Evolutionary conservation across 345 rosid species (phyloP), one percentile per base, ranked within the genome.

Genomic region (Eucalyptus pauciflora): DNA sequence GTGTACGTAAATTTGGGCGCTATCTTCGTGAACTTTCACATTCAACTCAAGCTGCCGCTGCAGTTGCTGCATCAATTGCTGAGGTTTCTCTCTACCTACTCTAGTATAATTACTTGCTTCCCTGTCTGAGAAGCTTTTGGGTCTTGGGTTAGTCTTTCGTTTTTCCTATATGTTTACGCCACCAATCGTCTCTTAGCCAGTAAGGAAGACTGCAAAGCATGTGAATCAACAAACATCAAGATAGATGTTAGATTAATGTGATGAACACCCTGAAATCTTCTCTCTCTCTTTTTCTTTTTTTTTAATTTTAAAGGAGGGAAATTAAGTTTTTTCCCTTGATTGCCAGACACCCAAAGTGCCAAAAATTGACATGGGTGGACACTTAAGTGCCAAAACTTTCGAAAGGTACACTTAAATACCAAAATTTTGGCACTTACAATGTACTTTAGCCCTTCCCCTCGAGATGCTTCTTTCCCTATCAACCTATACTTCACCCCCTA

Each of bases 31-130:
- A 97, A 88, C 98, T 96, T 91, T 97, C 99, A 41, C 97, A 97
- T 92, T 90, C 89, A 89, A 97, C 98, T 89, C 99, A 97, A 95
- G 97, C 99, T 87, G 99, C 99, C 79, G 99, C 99, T 90, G 99
- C 99, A 41, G 94, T 92, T 87, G 96, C 99, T 91, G 96, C 98
- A 58, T 96, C 99, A 33, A 96, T 97, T 90, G 99, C 99, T 50
- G 99, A 97, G 99, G 99, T 97, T 87, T 46, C 90, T 88, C 15
- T 29, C 49, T 64, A 76, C 62, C 48, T 64, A 25, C 50, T 37
- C 85, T 22, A 31, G 45, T 22, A 20, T 54, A 69, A 85, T 15
- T 46, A 87, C 52, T 88, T 10, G 24, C 80, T 33, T 29, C 48
- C 83, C 76, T n/a, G 85, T 41, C 85, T 88, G 79, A 31, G 64